These are phyloP conservation scores for Liquidambar formosana DNA, from an alignment of 164 flowering plant species.

Conservation along the genomic window DNA sequence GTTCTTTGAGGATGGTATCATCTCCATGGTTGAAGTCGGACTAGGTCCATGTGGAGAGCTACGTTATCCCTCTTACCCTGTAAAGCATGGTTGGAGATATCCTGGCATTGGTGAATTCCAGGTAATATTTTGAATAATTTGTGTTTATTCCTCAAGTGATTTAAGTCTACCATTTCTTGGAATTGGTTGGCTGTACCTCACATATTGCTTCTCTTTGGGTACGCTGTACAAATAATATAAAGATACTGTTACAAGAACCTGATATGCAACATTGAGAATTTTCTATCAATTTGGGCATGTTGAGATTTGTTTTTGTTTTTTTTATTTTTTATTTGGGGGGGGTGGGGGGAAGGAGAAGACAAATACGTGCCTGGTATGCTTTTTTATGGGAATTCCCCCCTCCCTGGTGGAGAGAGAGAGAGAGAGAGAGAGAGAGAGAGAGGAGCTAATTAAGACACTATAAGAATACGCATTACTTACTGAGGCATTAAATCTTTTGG, in stretches of 20 bases:
- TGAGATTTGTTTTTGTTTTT: no score
- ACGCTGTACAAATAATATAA: no score
- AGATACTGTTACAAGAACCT: no score
- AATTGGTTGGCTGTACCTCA: background rate
- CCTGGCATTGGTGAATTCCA: conserved; percentile 98
- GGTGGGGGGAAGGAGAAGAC: no score
- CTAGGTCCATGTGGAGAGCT: conserved; percentile 96
- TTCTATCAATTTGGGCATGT: no score
- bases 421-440: no score
- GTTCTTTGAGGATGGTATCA: conserved; percentile 70
- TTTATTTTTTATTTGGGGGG: no score
- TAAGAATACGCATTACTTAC: background rate
- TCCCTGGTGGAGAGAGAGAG: no score
- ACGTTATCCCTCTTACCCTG: conserved; percentile 84
- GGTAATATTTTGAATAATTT: conserved; percentile 37
- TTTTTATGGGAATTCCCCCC: no score
- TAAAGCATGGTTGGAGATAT: conserved; percentile 93
- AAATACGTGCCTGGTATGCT: no score
- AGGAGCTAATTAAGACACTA: background rate
- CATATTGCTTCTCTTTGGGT: no score
- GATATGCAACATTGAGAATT: no score
- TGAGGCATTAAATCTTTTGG: background rate
- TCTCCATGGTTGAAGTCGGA: conserved; percentile 82
- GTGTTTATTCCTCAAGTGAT: background rate
- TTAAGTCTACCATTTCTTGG: background rate